These are phyloP conservation scores for Heritiera fomes DNA, from an alignment of 345 rosid species.

Conservation along the genomic window DNA sequence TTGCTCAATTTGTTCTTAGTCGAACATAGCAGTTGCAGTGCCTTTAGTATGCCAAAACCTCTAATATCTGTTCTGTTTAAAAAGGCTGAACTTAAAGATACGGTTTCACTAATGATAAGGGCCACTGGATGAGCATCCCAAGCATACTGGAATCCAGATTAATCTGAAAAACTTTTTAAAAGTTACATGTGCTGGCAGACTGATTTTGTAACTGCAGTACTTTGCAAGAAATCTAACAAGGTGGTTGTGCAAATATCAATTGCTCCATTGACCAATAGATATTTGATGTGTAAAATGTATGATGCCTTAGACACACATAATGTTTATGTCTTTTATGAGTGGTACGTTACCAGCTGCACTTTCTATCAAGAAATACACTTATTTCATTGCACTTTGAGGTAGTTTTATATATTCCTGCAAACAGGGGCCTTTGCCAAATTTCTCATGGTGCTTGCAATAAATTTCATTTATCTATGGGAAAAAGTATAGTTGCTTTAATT, in stretches of 20 bases:
- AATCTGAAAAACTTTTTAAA: background rate
- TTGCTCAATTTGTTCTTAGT: background rate
- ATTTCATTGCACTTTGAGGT: background rate
- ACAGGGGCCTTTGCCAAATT: background rate
- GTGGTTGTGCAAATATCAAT: background rate
- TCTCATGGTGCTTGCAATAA: background rate
- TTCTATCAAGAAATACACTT: background rate
- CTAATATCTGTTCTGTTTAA: background rate
- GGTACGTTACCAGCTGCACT: background rate
- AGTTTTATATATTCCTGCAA: background rate
- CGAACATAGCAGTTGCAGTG: background rate
- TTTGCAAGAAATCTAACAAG: background rate
- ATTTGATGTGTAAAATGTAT: background rate
- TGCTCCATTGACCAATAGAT: background rate
- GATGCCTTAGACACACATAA: background rate
- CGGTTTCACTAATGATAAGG: background rate
- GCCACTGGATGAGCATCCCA: background rate
- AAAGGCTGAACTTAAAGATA: slow-evolving; percentile 26
- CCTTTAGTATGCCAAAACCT: background rate
- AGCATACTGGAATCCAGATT: background rate
- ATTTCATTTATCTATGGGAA: background rate
- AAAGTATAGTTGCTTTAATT: background rate
- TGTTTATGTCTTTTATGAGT: background rate
- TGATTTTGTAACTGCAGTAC: background rate
- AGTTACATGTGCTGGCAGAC: background rate